Base-by-base conservation (phyloP, 2,329 filamentous ascomycete genomes). In the Aspergillus sp. region DNA sequence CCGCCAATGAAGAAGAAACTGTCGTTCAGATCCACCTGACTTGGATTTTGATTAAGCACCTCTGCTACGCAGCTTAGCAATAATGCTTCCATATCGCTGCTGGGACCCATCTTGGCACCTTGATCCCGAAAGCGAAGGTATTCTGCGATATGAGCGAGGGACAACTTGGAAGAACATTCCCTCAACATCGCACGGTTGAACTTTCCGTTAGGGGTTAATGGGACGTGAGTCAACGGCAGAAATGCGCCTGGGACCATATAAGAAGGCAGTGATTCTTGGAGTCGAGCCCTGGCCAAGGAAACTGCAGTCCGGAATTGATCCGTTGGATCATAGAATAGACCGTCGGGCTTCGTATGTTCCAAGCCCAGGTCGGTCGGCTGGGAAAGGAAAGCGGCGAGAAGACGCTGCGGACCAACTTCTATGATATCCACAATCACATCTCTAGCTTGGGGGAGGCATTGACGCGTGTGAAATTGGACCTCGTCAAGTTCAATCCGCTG, bases 1-100 rank as follows among this genome's bases (percentile, higher is more conserved):
- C 37, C 37, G 12, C 37, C 37, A 8, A 39, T n/a, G 7, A 11
- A 29, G 33, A 49, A 38, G 40, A 51, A 36, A 26, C n/a, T 36
- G 13, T 7, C 34, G 8, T 26, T 26, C 6, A 26, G 8, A 7
- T 19, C n/a, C 7, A 36, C 27, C n/a, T 36, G n/a, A 7, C 7
- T 5, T 5, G 13, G 6, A 7, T 7, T 6, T 7, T 7, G 34
- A 26, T 36, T 36, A 8, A 36, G 13, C 8, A 36, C 34, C 6
- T 26, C n/a, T 7, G 34, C 34, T 19, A 12, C 19, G 34, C 8
- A 2, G 7, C 13, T 6, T 5, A 26, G 34, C 34, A 36, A 7
- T 11, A 6, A n/a, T n/a, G 11, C 13, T 30, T 39, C 37, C 1
- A n/a, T 26, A 6, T 7, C 34, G 7, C 7, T 19, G 11, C 13